Base-by-base conservation (phyloP, 495 filamentous ascomycete genomes). In the Penicillium longicatenatum region DNA sequence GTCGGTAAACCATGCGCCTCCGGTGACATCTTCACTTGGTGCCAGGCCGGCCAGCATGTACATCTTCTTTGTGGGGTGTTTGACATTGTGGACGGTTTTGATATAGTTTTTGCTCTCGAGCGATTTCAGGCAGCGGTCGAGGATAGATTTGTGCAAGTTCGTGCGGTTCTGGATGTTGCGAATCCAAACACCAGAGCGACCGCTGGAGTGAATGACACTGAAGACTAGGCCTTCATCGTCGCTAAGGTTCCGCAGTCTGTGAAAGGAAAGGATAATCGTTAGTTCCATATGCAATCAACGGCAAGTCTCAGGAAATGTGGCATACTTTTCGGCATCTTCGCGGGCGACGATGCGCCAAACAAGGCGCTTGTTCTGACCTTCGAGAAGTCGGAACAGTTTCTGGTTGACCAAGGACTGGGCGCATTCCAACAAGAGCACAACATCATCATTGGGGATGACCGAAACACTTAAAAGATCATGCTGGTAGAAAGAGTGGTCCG, bases 1-100 rank as follows among this genome's bases (percentile, higher is more conserved):
- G 50, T 96, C 89, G 20, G 89, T 92, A 64, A 92, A 97, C 90
- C 93, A 98, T 17, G 90, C 87, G 6, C 95, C 94, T 41, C 94
- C 95, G 0, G 92, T 95, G 19, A 93, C 86, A 46, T 94, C 88
- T 35, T 96, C 92, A 37, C 86, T 88, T 2, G 95, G 93, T 14
- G 82, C 79, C 22, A 96, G 75, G 53, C 82, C 79, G 50, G 75
- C 73, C 47, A 88, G 72, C 78, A 89, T 86, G 75, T 86, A 89
- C 65, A 83, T 85, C 68, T 86, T 87, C 49, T 84, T 80, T 50
- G 70, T 79, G 48, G 84, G 82, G 58, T 73, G 75, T 60, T 84
- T 85, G 70, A 84, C 82, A 73, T 79, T 84, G 69, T 80, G 79
- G 26, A 88, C 76, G 43, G 83, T 80, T 70, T 93, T 91, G 78